A percentile compares a stretch with the other conserved stretches of the same genome.
These are phyloP conservation scores for Psilocybe cubensis DNA, from an alignment of 768 basidiomycete genomes.

Conservation along the genomic window DNA sequence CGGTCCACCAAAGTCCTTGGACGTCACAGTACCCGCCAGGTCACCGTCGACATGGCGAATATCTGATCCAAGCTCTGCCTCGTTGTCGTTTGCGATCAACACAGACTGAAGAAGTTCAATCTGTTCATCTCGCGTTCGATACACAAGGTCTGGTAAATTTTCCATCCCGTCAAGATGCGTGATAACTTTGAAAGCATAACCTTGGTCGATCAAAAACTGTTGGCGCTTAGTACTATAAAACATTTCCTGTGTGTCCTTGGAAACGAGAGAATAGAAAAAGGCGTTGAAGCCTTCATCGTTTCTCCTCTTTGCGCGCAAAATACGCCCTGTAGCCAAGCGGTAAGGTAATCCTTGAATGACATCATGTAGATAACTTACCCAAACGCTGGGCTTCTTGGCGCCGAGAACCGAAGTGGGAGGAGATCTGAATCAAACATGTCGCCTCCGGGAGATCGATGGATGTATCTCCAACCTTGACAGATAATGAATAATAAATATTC, in stretches of 20 bases:
- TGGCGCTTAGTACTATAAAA: slow-evolving; percentile 99
- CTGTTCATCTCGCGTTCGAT: slow-evolving; percentile 89
- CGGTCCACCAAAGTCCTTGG: slow-evolving; percentile 88
- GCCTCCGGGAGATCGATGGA: slow-evolving; percentile 99
- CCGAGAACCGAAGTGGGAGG: slow-evolving; percentile 97
- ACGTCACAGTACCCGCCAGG: slow-evolving; percentile 83
- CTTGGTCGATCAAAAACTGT: slow-evolving; percentile 98
- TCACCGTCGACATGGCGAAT: slow-evolving; percentile 84
- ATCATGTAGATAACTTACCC: slow-evolving; percentile 48
- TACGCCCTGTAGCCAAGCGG: slow-evolving; percentile 67
- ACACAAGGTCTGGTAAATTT: slow-evolving; percentile 85
- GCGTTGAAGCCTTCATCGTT: slow-evolving; percentile 99
- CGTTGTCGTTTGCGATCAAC: slow-evolving; percentile 87
- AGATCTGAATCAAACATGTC: slow-evolving; percentile 98
- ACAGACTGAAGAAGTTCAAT: slow-evolving; percentile 96
- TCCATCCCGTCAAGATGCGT: slow-evolving; percentile 95
- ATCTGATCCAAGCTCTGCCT: slow-evolving; percentile 87
- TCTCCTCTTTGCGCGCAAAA: slow-evolving; percentile 93
- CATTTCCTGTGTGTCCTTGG: slow-evolving; percentile 99
- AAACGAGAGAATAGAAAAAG: slow-evolving; percentile 99
- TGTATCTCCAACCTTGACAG: slow-evolving; percentile 87
- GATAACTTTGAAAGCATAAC: slow-evolving; percentile 99
- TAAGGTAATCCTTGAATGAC: slow-evolving; percentile 2
- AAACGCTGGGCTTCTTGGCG: slow-evolving; percentile 97
- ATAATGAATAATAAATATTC: not conserved